phyloP scores from a whole-genome alignment of 371 early-diverging fungal genomes.

The Circinella minor region DNA sequence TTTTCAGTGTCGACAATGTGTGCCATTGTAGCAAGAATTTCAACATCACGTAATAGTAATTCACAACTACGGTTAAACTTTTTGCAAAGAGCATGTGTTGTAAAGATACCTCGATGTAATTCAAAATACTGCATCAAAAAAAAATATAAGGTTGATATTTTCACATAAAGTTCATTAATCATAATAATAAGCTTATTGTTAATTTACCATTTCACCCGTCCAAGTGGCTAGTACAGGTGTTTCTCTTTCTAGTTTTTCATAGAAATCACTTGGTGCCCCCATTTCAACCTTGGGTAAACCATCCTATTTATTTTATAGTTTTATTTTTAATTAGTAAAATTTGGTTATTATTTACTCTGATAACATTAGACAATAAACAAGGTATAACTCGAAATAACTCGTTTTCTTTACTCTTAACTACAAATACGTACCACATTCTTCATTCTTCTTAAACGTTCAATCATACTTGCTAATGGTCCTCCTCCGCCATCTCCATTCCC shows the following conservation, averaged over 20 bases:
- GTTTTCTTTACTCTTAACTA: neutral
- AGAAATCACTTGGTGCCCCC: slow-evolving; percentile 83
- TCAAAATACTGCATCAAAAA: slow-evolving; percentile 31
- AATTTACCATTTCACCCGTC: slow-evolving; percentile 89
- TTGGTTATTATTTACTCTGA: no score
- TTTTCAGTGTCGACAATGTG: slow-evolving; percentile 25
- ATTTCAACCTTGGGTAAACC: slow-evolving; percentile 79
- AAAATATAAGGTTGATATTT: neutral
- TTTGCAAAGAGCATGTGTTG: slow-evolving; percentile 89
- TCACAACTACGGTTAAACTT: slow-evolving; percentile 86
- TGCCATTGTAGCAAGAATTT: slow-evolving; percentile 68
- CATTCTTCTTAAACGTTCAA: slow-evolving; percentile 83
- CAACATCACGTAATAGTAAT: slow-evolving; percentile 83
- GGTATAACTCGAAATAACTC: neutral
- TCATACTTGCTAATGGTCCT: slow-evolving; percentile 86
- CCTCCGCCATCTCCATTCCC: slow-evolving; percentile 99
- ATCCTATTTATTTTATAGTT: slow-evolving; percentile 48
- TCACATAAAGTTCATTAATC: neutral
- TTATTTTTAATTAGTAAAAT: no score
- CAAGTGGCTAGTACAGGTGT: slow-evolving; percentile 79
- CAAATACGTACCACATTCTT: slow-evolving; percentile 59
- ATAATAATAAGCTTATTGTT: neutral
- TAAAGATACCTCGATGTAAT: slow-evolving; percentile 91
- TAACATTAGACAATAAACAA: no score
- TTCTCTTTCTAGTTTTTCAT: slow-evolving; percentile 69